Conservation (phyloP, 495 filamentous ascomycete genomes). For the Mytilinidion resinicola region DNA sequence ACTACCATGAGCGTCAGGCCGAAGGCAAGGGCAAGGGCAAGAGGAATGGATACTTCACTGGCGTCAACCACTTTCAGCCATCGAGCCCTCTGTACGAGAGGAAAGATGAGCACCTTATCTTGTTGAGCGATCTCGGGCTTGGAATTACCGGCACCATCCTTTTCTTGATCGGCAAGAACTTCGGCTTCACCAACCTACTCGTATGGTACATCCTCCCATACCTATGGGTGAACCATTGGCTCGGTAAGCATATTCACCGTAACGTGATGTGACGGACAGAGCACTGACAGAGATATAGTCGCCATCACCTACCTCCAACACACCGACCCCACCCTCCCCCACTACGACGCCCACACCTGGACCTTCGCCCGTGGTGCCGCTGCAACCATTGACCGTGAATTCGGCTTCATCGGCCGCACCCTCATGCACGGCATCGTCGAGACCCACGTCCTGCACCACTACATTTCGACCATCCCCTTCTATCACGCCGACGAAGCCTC, state of each 20-base stretch:
- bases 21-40: conserved; percentile 76
- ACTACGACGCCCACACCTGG: conserved; percentile 72
- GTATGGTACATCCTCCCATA: conserved; percentile 96
- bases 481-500: conserved; percentile 87
- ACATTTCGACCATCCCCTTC: conserved; percentile 78
- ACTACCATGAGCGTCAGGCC: conserved; percentile 69
- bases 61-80: conserved; percentile 94
- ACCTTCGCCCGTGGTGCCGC: conserved; percentile 81
- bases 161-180: conserved; percentile 48
- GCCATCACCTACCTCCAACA: conserved; percentile 76
- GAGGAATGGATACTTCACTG: conserved; percentile 63
- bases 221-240: conserved; percentile 98
- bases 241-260: conserved; percentile 48
- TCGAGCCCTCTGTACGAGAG: conserved; percentile 83
- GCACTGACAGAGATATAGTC: conserved; percentile 32
- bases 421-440: conserved; percentile 90
- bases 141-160: conserved; percentile 31
- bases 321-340: conserved; percentile 78
- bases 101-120: conserved; percentile 64
- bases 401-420: conserved; percentile 80
- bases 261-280: not conserved
- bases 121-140: conserved; percentile 62
- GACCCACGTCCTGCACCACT: conserved; percentile 87
- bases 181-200: conserved; percentile 75
- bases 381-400: conserved; percentile 81